A percentile compares a stretch with the other conserved stretches of the same genome.
Conservation (phyloP, 768 basidiomycete genomes). For the Xerocomus brunneocitrinus region DNA sequence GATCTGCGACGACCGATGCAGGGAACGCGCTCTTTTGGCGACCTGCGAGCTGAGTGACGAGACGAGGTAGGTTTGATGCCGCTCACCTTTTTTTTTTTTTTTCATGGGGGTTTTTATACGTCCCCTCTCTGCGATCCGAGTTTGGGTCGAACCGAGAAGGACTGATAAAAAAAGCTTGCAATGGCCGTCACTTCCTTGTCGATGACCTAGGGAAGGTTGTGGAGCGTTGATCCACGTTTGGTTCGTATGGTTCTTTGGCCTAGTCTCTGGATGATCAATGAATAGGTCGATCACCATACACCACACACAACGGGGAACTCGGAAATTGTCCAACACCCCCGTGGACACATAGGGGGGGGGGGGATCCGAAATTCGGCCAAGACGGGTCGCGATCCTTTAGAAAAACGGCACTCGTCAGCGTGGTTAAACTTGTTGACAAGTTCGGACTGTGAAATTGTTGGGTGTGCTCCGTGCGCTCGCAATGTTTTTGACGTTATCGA, state of each 20-base stretch:
- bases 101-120: conserved; percentile 17
- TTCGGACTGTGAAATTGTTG: conserved; percentile 17
- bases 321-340: neutral
- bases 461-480: conserved; percentile 3
- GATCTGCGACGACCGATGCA: conserved; percentile 32
- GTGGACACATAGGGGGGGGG: neutral
- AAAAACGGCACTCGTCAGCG: conserved; percentile 1
- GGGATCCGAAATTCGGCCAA: neutral
- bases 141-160: conserved; percentile 3
- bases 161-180: neutral
- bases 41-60: conserved; percentile 1
- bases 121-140: neutral
- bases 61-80: neutral
- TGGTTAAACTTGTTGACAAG: conserved; percentile 2
- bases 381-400: neutral
- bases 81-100: neutral
- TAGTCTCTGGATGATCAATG: conserved; percentile 8
- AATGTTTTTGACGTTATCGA: conserved; percentile 19
- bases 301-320: conserved; percentile 3
- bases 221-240: conserved; percentile 10
- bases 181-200: neutral
- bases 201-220: neutral
- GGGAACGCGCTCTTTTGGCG: conserved; percentile 14
- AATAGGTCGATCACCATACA: conserved; percentile 4
- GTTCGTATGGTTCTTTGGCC: conserved; percentile 3